Base-by-base conservation (phyloP, 1,284 basidiomycete genomes). In the Apiotrichum brassicae region DNA sequence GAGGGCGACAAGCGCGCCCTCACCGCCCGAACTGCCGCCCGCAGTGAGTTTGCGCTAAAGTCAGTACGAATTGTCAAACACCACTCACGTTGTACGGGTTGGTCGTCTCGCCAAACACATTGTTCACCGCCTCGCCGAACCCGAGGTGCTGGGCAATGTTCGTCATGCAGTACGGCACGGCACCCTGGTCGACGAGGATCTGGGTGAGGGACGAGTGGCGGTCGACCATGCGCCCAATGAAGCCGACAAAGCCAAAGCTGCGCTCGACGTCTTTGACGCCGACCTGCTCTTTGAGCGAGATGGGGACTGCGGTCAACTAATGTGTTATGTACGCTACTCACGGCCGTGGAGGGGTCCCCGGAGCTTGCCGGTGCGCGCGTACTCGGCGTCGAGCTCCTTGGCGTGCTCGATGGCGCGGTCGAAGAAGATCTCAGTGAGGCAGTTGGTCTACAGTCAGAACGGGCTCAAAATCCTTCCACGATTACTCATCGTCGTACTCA, bases 281-380 rank as follows among this genome's bases (percentile, higher is more conserved):
- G 36, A 64, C 49, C 35, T 53, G 47, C 49, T 63, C 65, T 43
- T 65, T 65, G 43, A 66, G 41, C 14, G 48, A 53, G 18, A 80
- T 64, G 2, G 79, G 80, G 1, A 77, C 28, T 30, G 28, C 14
- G n/a, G n/a, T n/a, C n/a, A n/a, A n/a, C n/a, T n/a, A n/a, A n/a
- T n/a, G n/a, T n/a, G n/a, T n/a, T n/a, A n/a, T n/a, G n/a, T n/a
- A 30, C 28, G 9, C 9, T 8, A 30, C 28, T 30, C 28, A 30
- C 28, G 58, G 13, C 76, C 76, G 49, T 76, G 74, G 4, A 76
- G 62, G 0, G 74, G 66, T 1, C 76, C 76, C 3, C 67, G 51
- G 3, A 66, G 53, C 48, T 65, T 63, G 5, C 75, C 74, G 0
- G 68, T 71, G 30, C 54, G 35, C 16, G 58, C 58, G 36, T 75